Conservation (phyloP, 768 basidiomycete genomes). For the Crassisporium funariophilum region DNA sequence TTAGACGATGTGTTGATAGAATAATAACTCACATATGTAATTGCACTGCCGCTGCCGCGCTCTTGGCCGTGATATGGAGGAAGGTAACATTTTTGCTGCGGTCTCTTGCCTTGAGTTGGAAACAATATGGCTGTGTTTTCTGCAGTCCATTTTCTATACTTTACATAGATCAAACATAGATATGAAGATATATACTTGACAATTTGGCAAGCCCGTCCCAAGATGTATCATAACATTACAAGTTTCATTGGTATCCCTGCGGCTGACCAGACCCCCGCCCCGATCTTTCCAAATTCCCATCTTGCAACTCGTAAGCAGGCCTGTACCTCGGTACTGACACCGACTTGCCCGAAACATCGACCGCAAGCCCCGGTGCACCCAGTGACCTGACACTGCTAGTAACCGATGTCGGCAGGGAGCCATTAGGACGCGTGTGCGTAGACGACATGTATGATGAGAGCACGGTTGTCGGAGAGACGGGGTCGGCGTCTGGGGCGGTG, state of each 20-base stretch:
- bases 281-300: constrained; percentile 73
- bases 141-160: too few relatives aligned
- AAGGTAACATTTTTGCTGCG: too few relatives aligned
- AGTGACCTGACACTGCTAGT: constrained; percentile 7
- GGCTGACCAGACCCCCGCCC: constrained; percentile 46
- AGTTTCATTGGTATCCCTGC: constrained; percentile 1
- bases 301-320: constrained; percentile 81
- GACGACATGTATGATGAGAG: constrained; percentile 32
- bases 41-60: too few relatives aligned
- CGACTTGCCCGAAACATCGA: neutral
- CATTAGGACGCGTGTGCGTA: constrained; percentile 27
- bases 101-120: too few relatives aligned
- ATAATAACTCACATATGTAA: too few relatives aligned
- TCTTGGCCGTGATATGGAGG: too few relatives aligned
- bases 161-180: too few relatives aligned
- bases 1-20: too few relatives aligned
- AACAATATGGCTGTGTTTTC: too few relatives aligned
- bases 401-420: constrained; percentile 6
- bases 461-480: constrained; percentile 28
- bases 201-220: too few relatives aligned
- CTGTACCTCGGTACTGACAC: constrained; percentile 46
- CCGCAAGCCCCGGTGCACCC: too few relatives aligned
- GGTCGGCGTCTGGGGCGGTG: constrained; percentile 9
- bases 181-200: too few relatives aligned
- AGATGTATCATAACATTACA: constrained; percentile 6